Evolutionary conservation across 345 rosid genomes (phyloP).

Genomic region (Draba incana): DNA sequence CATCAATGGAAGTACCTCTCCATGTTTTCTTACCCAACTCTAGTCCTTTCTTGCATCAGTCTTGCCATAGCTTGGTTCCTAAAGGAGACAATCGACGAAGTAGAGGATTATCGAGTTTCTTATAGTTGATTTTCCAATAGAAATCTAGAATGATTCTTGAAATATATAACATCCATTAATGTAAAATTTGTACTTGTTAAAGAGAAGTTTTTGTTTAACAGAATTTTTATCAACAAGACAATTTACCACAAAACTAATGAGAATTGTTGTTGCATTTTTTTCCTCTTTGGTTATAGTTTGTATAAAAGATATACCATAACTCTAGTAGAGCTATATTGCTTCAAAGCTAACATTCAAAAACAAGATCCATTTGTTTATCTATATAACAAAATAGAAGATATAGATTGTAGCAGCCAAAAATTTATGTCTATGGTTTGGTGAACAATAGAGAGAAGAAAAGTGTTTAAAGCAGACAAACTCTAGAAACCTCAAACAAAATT

Average conservation of each 20-base stretch:
- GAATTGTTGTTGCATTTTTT: too few species aligned
- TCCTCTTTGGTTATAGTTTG: too few species aligned
- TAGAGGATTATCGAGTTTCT: slow-evolving; percentile 21
- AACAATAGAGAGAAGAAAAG: background rate
- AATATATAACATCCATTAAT: too few species aligned
- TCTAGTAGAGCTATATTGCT: background rate
- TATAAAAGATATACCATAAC: background rate
- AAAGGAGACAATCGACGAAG: background rate
- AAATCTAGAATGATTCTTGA: background rate
- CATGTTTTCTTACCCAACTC: slow-evolving; percentile 21
- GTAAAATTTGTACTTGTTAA: background rate
- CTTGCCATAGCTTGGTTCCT: slow-evolving; percentile 27
- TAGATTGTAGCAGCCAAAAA: slow-evolving; percentile 17
- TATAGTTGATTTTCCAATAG: background rate
- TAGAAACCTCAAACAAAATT: slow-evolving; percentile 2
- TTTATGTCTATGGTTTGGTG: background rate
- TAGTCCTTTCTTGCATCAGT: slow-evolving; percentile 7
- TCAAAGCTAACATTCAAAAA: slow-evolving; percentile 5
- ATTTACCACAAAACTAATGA: too few species aligned
- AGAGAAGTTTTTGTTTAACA: background rate
- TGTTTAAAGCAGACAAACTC: background rate
- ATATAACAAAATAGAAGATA: slow-evolving; percentile 5
- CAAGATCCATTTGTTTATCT: slow-evolving; percentile 11
- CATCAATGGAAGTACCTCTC: slow-evolving; percentile 37
- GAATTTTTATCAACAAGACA: background rate